A percentile compares a stretch with the other conserved stretches of the same genome.
Conservation (phyloP, 768 basidiomycete genomes). For the Kwoniella botswanensis region DNA sequence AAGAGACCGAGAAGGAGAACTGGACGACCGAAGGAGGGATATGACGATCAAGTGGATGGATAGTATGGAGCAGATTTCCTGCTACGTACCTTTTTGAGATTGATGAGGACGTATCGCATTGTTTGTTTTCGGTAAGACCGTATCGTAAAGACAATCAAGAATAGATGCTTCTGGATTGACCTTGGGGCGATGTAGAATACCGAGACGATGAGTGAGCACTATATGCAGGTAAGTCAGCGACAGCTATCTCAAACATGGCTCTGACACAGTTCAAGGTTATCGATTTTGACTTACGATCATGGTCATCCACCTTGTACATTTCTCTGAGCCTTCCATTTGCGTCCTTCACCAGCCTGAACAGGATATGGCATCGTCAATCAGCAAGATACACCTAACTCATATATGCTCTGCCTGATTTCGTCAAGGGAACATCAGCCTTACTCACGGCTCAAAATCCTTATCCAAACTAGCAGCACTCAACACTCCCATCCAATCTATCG, state of each 20-base stretch:
- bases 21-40: too few relatives aligned
- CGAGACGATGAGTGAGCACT: constrained; percentile 22
- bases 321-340: constrained; percentile 15
- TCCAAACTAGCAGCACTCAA: constrained; percentile 13
- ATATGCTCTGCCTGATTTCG: too few relatives aligned
- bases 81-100: constrained; percentile 19
- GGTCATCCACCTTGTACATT: constrained; percentile 15
- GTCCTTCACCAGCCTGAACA: constrained; percentile 4
- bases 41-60: too few relatives aligned
- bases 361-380: too few relatives aligned
- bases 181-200: neutral
- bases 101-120: constrained; percentile 14
- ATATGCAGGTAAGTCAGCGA: neutral
- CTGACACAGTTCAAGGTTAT: neutral
- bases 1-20: too few relatives aligned
- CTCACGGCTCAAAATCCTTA: constrained; percentile 5
- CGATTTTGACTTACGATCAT: constrained; percentile 18
- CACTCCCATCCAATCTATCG: constrained; percentile 13
- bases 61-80: neutral
- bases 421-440: neutral
- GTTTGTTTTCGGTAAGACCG: constrained; percentile 21
- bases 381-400: too few relatives aligned
- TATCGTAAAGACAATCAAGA: constrained; percentile 20
- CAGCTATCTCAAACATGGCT: neutral
- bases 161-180: neutral